These are phyloP conservation scores for Botrytis elliptica DNA, from an alignment of 2,329 filamentous ascomycete genomes.

Conservation along the genomic window DNA sequence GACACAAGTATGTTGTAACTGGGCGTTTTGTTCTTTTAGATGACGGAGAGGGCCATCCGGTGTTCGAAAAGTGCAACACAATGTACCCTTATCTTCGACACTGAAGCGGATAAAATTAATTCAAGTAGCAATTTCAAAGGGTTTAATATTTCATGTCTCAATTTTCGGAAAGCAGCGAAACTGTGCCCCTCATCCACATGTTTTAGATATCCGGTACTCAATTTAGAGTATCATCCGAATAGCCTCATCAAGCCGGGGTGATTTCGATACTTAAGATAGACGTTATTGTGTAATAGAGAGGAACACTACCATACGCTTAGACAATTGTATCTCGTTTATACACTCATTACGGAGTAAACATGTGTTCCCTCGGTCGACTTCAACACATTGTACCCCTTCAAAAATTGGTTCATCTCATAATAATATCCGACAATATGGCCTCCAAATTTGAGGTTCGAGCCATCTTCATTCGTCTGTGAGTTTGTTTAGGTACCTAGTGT, in stretches of 20 bases:
- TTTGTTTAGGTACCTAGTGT: background rate
- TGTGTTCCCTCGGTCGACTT: background rate
- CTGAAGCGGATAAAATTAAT: background rate
- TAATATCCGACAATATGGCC: background rate
- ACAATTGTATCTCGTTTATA: background rate
- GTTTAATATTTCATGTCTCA: background rate
- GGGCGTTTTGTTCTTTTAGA: background rate
- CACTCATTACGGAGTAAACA: background rate
- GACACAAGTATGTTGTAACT: background rate
- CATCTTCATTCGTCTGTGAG: background rate
- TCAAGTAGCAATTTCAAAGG: background rate
- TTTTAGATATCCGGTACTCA: background rate
- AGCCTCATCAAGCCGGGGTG: background rate
- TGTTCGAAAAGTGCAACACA: background rate
- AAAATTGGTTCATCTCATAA: background rate
- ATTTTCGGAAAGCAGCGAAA: slow-evolving; percentile 10
- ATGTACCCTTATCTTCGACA: background rate
- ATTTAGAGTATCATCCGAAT: background rate
- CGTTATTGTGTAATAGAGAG: background rate
- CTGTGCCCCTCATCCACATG: slow-evolving; percentile 2
- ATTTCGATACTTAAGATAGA: background rate
- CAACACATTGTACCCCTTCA: background rate
- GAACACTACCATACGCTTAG: background rate
- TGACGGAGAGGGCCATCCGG: background rate
- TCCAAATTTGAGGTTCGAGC: background rate